Conservation (phyloP, 2,329 filamentous ascomycete species). For the Boeremia lycopersici region DNA sequence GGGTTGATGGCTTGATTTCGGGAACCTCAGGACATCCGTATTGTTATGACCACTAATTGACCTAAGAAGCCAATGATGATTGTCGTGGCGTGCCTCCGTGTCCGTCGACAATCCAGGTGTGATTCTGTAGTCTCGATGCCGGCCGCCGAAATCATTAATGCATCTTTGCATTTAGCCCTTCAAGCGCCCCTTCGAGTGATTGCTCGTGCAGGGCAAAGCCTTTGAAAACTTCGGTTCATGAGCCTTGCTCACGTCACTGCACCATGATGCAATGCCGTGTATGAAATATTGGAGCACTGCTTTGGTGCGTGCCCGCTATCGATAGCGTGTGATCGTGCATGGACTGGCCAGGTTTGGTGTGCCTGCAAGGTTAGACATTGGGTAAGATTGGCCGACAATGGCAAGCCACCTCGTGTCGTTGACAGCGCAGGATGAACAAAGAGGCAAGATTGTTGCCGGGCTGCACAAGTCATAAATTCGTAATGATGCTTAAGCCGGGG, state of each 20-base stretch:
- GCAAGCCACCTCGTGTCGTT: constrained; percentile 18
- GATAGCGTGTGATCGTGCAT: constrained; percentile 29
- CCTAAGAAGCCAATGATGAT: not conserved
- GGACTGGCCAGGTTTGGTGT: constrained; percentile 8
- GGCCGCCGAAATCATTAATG: not conserved
- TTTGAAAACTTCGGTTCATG: not conserved
- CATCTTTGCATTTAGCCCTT: not conserved
- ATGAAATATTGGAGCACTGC: constrained; percentile 25
- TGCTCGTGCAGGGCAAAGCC: not conserved
- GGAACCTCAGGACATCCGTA: not conserved
- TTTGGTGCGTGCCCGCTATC: constrained; percentile 23
- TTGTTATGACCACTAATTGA: not conserved
- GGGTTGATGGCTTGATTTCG: not conserved
- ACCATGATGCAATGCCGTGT: constrained; percentile 18
- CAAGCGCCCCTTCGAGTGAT: not conserved
- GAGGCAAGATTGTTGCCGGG: not conserved
- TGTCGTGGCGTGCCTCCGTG: not conserved
- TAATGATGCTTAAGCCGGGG: constrained; percentile 4
- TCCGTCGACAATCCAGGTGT: not conserved
- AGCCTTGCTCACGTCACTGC: not conserved
- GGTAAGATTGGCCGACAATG: constrained; percentile 16
- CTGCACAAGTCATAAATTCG: constrained; percentile 20
- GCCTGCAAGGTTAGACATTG: constrained; percentile 6
- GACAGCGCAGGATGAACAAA: constrained; percentile 9
- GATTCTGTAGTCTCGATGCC: not conserved